Conservation (phyloP, 768 basidiomycete species). For the Mycena rosella region DNA sequence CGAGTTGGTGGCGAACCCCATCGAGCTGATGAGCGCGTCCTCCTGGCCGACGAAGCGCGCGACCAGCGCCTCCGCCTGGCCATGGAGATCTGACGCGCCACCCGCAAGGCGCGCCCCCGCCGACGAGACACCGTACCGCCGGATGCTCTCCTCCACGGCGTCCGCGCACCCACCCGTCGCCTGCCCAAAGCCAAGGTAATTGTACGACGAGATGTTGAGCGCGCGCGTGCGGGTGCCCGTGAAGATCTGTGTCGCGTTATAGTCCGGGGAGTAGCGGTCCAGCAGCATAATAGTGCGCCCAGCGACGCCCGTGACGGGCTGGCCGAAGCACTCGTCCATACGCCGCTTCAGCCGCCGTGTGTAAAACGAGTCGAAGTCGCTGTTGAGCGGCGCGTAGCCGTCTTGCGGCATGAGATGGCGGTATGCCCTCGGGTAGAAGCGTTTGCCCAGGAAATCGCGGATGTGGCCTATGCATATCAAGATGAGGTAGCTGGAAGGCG, state of each 20-base stretch:
- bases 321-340: conserved; percentile 95
- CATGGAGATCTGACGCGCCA: conserved; percentile 89
- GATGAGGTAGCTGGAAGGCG: conserved; percentile 78
- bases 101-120: conserved; percentile 86
- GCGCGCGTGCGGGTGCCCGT: conserved; percentile 88
- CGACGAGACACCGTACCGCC: conserved; percentile 83
- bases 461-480: conserved; percentile 93
- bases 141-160: conserved; percentile 87
- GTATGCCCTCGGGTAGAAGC: conserved; percentile 76
- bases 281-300: conserved; percentile 91
- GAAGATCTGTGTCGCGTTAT: conserved; percentile 81
- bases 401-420: conserved; percentile 86
- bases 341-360: conserved; percentile 94
- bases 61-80: conserved; percentile 85
- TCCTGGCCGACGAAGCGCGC: conserved; percentile 93
- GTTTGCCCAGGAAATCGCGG: conserved; percentile 95
- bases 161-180: conserved; percentile 94
- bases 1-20: conserved; percentile 94
- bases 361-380: conserved; percentile 99
- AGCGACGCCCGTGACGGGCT: conserved; percentile 94
- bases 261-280: conserved; percentile 87
- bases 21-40: conserved; percentile 84
- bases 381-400: conserved; percentile 93
- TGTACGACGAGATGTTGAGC: conserved; percentile 98
- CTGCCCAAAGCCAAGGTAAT: conserved; percentile 98